Evolutionary conservation across 306 rosid species (phyloP), one percentile per base, ranked within the genome.

Genomic region (apple (Malus domestica)): DNA sequence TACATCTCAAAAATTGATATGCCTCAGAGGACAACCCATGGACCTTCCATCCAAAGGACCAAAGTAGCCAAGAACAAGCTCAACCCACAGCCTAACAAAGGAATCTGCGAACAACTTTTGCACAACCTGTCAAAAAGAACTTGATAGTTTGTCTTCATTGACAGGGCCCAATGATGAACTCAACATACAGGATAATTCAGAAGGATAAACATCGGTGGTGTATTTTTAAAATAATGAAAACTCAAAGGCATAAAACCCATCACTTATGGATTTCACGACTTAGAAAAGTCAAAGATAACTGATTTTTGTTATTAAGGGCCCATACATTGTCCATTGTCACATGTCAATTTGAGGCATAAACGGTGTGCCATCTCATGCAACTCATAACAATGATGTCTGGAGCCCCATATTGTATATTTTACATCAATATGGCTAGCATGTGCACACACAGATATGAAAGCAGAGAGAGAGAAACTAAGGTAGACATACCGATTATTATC

Each of bases 71-170:
- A 30, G 74, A 75, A 70, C 60, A 29, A 29, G 70, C 6, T 74
- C 78, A 29, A 45, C 49, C 68, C 69, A 72, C 61, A 45, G 61
- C 29, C 61, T 27, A 45, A 33, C 52, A 5, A 45, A 14, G 27
- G 58, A n/a, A 72, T 61, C 67, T 58, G 67, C 25, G 0, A 32
- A 59, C 58, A 32, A 64, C 44, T 18, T 30, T 32, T 82, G 58
- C 79, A 76, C 60, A 61, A 77, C 85, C 90, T 84, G 87, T 71
- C 75, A 83, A 84, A 63, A 62, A 74, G 62, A 9, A 83, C 65
- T 35, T 59, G 65, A 18, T 27, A 27, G 27, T 27, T 66, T 72
- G 65, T 67, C 45, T 79, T 4, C 27, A 46, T 27, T 6, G 27
- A 51, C 23, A 29, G 25, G 33, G 35, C 55, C 55, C 55, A 49